A percentile compares a stretch with the other conserved stretches of the same genome.
These are phyloP conservation scores for Diplodia corticola DNA, from an alignment of 2,329 filamentous ascomycete species.

Conservation along the genomic window DNA sequence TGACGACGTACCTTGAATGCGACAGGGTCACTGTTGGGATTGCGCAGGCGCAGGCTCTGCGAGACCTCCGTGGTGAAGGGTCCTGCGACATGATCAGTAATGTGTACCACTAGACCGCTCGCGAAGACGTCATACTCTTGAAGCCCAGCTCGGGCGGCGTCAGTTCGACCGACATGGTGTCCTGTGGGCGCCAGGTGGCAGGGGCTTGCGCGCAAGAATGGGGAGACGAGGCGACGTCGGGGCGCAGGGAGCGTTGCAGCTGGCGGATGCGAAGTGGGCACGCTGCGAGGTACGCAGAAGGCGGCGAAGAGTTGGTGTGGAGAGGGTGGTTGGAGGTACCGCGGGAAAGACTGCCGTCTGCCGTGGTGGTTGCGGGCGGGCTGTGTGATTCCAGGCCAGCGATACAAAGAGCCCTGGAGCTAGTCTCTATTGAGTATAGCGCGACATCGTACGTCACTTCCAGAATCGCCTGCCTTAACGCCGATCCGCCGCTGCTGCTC, in stretches of 20 bases:
- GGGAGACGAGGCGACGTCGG: conserved; percentile 20
- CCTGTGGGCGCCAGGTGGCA: conserved; percentile 20
- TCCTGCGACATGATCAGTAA: conserved; percentile 42
- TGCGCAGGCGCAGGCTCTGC: conserved; percentile 60
- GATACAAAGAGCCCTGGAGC: neutral
- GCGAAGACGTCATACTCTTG: conserved; percentile 64
- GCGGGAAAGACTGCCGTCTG: conserved; percentile 22
- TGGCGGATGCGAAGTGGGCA: neutral
- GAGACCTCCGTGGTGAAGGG: conserved; percentile 66
- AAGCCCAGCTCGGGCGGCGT: conserved; percentile 90
- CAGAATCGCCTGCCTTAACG: conserved; percentile 5
- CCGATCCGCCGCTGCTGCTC: conserved; percentile 9
- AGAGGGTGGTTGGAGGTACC: conserved; percentile 20
- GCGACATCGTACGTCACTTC: neutral
- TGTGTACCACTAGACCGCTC: neutral
- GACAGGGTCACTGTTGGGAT: conserved; percentile 58
- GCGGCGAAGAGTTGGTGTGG: neutral
- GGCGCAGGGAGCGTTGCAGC: conserved; percentile 21
- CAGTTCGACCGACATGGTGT: conserved; percentile 87
- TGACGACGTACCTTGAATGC: conserved; percentile 61
- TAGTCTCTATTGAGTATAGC: neutral
- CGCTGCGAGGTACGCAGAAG: neutral
- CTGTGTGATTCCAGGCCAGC: neutral
- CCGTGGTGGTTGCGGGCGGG: conserved; percentile 18
- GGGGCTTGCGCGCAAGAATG: conserved; percentile 13